Percentiles rank a stretch among this genome's conserved stretches.
These are phyloP conservation scores for Ophiostoma himal-ulmi DNA, from an alignment of 2,329 filamentous ascomycete species.

Conservation along the genomic window DNA sequence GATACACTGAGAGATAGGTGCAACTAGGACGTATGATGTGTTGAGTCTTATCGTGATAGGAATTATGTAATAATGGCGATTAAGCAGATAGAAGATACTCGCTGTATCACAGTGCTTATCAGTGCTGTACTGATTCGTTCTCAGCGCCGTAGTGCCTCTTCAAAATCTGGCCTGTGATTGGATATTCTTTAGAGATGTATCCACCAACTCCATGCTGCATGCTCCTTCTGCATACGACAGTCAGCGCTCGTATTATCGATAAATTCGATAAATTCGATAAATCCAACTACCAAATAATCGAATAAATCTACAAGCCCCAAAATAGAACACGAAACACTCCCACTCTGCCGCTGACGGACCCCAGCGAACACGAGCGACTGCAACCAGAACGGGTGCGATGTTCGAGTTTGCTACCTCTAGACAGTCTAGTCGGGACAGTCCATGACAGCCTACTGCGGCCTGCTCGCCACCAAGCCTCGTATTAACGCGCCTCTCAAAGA, in stretches of 20 bases:
- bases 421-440: not conserved
- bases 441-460: not conserved
- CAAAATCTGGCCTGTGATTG: not conserved
- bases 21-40: not conserved
- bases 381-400: conserved; percentile 11
- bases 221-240: not conserved
- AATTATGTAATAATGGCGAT: not conserved
- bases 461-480: not conserved
- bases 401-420: not conserved
- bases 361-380: conserved; percentile 11
- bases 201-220: not conserved
- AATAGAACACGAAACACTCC: conserved; percentile 10
- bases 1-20: not conserved
- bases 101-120: too few species aligned
- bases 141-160: not conserved
- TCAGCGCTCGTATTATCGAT: not conserved
- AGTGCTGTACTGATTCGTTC: not conserved
- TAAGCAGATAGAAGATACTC: not conserved
- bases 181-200: too few species aligned
- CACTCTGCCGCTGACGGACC: conserved; percentile 1
- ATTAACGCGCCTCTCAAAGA: not conserved
- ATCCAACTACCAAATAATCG: not conserved
- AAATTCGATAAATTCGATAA: not conserved
- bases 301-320: not conserved
- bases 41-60: not conserved